phyloP scores from a whole-genome alignment of 495 filamentous ascomycete species.

The Penicillium goetzii region DNA sequence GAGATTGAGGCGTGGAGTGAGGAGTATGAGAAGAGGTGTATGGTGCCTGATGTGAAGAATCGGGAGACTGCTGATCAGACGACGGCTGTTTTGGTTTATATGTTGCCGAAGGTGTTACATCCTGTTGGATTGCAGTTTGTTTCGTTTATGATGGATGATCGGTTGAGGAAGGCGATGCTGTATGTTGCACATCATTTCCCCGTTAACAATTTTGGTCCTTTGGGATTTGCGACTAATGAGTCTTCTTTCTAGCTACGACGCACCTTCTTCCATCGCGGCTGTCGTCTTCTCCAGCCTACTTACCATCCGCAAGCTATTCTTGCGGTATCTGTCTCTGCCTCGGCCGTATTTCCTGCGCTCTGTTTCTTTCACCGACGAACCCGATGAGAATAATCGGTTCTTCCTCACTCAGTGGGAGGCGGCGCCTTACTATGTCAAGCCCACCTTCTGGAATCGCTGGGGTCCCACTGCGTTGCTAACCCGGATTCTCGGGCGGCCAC shows the following conservation, averaged over 20 bases:
- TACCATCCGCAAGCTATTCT: constrained; percentile 50
- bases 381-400: constrained; percentile 54
- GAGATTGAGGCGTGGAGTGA: constrained; percentile 63
- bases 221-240: not conserved
- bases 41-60: constrained; percentile 62
- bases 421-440: constrained; percentile 63
- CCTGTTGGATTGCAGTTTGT: constrained; percentile 54
- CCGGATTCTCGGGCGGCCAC: constrained; percentile 56
- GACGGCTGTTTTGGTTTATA: constrained; percentile 60
- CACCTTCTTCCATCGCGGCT: constrained; percentile 43
- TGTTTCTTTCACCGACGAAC: constrained; percentile 42
- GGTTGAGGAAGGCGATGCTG: constrained; percentile 66
- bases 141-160: constrained; percentile 64
- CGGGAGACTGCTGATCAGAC: constrained; percentile 58
- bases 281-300: constrained; percentile 48
- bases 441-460: constrained; percentile 65
- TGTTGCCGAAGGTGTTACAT: constrained; percentile 55
- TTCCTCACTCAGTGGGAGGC: constrained; percentile 54
- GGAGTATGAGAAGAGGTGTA: constrained; percentile 57
- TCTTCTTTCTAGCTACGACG: constrained; percentile 43
- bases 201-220: not conserved
- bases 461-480: constrained; percentile 56
- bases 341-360: constrained; percentile 51
- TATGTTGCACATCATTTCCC: constrained; percentile 36
- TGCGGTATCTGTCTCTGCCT: constrained; percentile 61